Percentiles rank a stretch among this genome's conserved stretches.
These are phyloP conservation scores for Cercospora nicotianae DNA, from an alignment of 2,329 filamentous ascomycete genomes.

Conservation along the genomic window DNA sequence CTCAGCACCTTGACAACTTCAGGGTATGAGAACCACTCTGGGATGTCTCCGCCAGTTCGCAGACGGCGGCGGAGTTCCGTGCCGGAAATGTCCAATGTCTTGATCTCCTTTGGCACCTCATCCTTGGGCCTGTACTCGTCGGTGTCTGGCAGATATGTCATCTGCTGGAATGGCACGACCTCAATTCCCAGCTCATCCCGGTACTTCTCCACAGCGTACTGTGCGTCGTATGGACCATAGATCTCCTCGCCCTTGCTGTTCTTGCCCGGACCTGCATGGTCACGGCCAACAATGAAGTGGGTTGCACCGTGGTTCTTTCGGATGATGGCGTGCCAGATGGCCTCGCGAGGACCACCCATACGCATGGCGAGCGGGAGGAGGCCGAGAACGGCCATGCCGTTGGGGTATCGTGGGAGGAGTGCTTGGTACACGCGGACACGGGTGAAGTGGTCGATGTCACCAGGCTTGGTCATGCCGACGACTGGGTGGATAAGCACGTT, in stretches of 20 bases:
- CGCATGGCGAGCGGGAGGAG: constrained; percentile 96
- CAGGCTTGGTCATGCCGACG: constrained; percentile 96
- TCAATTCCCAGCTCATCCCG: constrained; percentile 94
- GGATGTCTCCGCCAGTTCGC: constrained; percentile 88
- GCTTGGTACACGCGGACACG: constrained; percentile 98
- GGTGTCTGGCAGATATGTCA: constrained; percentile 96
- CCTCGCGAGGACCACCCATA: constrained; percentile 97
- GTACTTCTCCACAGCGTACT: constrained; percentile 95
- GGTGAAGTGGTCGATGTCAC: constrained; percentile 99
- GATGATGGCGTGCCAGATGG: constrained; percentile 99
- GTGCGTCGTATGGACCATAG: constrained; percentile 97
- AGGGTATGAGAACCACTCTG: constrained; percentile 99
- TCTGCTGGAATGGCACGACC: constrained; percentile 99
- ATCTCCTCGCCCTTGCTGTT: constrained; percentile 97
- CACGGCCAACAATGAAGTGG: constrained; percentile 98
- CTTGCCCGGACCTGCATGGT: constrained; percentile 96
- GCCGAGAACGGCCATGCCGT: constrained; percentile 96
- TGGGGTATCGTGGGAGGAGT: constrained; percentile 92
- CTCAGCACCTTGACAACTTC: constrained; percentile 96
- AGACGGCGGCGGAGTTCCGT: constrained; percentile 87
- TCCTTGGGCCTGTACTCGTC: constrained; percentile 96
- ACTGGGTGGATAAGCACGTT: constrained; percentile 99
- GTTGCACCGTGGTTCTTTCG: constrained; percentile 99
- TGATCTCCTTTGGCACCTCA: constrained; percentile 77
- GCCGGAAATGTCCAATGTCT: constrained; percentile 64